Conservation (phyloP, 1,284 basidiomycete species). For the Ceratobasidium sp. region DNA sequence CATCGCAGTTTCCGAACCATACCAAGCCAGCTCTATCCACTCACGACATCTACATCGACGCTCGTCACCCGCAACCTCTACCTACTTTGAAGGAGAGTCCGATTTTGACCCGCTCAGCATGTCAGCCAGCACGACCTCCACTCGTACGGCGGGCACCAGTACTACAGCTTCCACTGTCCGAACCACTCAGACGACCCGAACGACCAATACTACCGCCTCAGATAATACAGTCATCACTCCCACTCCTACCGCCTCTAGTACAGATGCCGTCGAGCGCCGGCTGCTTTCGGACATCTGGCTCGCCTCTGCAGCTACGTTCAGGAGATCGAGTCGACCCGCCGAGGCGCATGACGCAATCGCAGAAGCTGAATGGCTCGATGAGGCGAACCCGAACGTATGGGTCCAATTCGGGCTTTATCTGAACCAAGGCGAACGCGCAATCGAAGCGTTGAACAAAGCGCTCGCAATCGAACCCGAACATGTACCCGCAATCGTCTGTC, state of each 20-base stretch:
- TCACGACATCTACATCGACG: conserved; percentile 67
- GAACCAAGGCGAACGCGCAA: conserved; percentile 71
- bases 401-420: conserved; percentile 90
- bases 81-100: conserved; percentile 28
- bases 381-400: conserved; percentile 92
- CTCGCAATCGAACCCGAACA: conserved; percentile 84
- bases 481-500: conserved; percentile 80
- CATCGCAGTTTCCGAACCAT: conserved; percentile 70
- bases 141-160: background rate
- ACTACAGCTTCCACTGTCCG: conserved; percentile 20
- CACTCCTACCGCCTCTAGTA: conserved; percentile 53
- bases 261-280: conserved; percentile 67
- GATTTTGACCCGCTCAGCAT: conserved; percentile 40
- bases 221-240: conserved; percentile 37
- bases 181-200: background rate
- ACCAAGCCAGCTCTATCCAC: conserved; percentile 90
- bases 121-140: conserved; percentile 16
- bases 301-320: conserved; percentile 93
- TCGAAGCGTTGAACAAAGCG: conserved; percentile 85
- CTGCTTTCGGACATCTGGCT: conserved; percentile 92
- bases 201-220: conserved; percentile 10
- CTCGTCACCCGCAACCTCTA: conserved; percentile 27
- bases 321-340: conserved; percentile 89
- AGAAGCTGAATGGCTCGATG: conserved; percentile 93
- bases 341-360: conserved; percentile 93